Conservation (phyloP, 2,329 filamentous ascomycete species). For the Fusarium sp. region DNA sequence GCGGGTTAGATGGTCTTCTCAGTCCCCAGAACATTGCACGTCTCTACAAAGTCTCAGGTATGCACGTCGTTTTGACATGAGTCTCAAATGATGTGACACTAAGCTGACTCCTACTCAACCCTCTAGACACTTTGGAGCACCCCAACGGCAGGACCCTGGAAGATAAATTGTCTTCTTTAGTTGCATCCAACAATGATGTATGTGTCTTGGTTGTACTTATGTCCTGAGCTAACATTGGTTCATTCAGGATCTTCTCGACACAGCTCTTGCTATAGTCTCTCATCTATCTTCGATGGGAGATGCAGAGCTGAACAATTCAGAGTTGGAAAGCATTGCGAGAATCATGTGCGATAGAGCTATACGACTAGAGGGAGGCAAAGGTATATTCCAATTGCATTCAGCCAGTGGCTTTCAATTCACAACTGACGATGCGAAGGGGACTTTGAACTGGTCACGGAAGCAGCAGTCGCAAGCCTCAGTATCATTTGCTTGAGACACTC, state of each 20-base stretch:
- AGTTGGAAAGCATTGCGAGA: slow-evolving; percentile 1
- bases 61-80: background rate
- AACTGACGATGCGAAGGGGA: slow-evolving; percentile 4
- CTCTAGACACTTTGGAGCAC: background rate
- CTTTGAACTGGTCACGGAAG: slow-evolving; percentile 40
- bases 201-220: background rate
- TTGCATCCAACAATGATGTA: slow-evolving; percentile 1
- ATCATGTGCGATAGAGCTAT: slow-evolving; percentile 12
- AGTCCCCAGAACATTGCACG: slow-evolving; percentile 21
- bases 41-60: slow-evolving; percentile 33
- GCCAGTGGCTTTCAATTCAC: background rate
- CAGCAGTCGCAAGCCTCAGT: slow-evolving; percentile 48
- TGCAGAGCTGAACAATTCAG: background rate
- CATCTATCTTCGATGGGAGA: slow-evolving; percentile 2
- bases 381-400: background rate
- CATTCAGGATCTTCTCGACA: slow-evolving; percentile 20
- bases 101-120: background rate
- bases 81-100: background rate
- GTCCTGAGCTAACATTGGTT: slow-evolving; percentile 14
- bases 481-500: slow-evolving; percentile 38
- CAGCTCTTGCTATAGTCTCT: slow-evolving; percentile 5
- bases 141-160: background rate
- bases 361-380: background rate
- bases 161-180: slow-evolving; percentile 1
- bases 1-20: slow-evolving; percentile 28